phyloP scores from a whole-genome alignment of 768 basidiomycete species.

The Strobilomyces dryophilus region DNA sequence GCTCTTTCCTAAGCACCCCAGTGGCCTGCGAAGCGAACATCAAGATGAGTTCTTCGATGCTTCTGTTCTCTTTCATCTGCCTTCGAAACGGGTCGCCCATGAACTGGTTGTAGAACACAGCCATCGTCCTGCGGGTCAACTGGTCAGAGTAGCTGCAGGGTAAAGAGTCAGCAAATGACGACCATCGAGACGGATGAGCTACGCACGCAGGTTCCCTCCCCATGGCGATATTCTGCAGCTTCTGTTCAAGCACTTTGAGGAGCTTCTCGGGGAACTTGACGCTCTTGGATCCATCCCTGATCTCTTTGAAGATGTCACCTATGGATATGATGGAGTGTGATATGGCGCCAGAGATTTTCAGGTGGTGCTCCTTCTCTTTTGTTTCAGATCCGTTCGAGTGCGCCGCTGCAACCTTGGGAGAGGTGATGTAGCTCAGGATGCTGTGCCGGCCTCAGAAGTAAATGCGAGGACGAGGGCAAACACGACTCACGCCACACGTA shows the following conservation, averaged over 20 bases:
- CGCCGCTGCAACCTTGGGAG: constrained; percentile 46
- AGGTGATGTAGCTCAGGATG: constrained; percentile 66
- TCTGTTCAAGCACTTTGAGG: constrained; percentile 85
- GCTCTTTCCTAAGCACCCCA: constrained; percentile 84
- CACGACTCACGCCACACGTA: constrained; percentile 75
- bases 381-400: constrained; percentile 34
- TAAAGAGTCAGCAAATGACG: constrained; percentile 1
- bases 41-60: constrained; percentile 95
- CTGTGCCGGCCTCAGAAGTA: constrained; percentile 36
- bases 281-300: constrained; percentile 72
- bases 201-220: constrained; percentile 86
- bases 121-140: constrained; percentile 84
- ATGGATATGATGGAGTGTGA: constrained; percentile 53
- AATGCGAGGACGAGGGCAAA: background rate
- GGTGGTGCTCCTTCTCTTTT: constrained; percentile 62
- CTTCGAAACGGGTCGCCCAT: constrained; percentile 79
- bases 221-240: constrained; percentile 89
- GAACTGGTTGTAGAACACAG: constrained; percentile 88
- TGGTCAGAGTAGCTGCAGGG: constrained; percentile 73
- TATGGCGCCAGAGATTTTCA: constrained; percentile 61
- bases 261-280: constrained; percentile 94
- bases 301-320: constrained; percentile 78
- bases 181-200: background rate
- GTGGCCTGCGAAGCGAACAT: constrained; percentile 94
- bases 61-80: constrained; percentile 93